Evolutionary conservation across 2,329 filamentous ascomycete species (phyloP).

Genomic region (Orbilia blumenaviensis): DNA sequence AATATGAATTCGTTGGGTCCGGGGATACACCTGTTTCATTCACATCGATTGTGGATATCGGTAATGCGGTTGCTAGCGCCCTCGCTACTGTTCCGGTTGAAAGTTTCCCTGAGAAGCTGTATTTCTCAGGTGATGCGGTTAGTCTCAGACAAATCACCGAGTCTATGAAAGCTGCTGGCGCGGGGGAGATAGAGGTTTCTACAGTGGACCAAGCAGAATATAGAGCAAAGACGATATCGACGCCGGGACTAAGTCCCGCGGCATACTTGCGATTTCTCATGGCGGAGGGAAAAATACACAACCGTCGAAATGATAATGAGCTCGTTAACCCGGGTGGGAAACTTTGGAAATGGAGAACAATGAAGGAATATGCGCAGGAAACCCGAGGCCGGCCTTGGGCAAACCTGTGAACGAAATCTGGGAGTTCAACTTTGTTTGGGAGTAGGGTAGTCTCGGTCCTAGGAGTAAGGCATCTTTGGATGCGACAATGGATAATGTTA

Average conservation of each 20-base stretch:
- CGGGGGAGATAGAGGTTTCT: conserved; percentile 56
- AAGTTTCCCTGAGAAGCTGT: conserved; percentile 57
- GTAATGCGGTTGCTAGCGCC: conserved; percentile 57
- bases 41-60: conserved; percentile 59
- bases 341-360: conserved; percentile 59
- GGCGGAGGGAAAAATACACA: conserved; percentile 59
- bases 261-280: conserved; percentile 60
- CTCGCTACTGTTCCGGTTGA: conserved; percentile 55
- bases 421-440: background rate
- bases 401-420: conserved; percentile 8
- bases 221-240: conserved; percentile 55
- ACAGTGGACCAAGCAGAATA: conserved; percentile 57
- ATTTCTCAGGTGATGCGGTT: conserved; percentile 58
- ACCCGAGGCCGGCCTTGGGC: conserved; percentile 57
- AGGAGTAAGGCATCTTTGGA: background rate
- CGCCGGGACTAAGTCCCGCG: conserved; percentile 57
- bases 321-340: conserved; percentile 58
- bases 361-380: conserved; percentile 58
- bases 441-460: no score
- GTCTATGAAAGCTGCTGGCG: conserved; percentile 56
- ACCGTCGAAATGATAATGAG: conserved; percentile 58
- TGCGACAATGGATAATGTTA: background rate
- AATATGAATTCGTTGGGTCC: conserved; percentile 59
- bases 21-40: conserved; percentile 58
- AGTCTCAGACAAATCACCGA: conserved; percentile 57